Evolutionary conservation across 441 rosid genomes (phyloP).

Genomic region (Populus tomentosa): DNA sequence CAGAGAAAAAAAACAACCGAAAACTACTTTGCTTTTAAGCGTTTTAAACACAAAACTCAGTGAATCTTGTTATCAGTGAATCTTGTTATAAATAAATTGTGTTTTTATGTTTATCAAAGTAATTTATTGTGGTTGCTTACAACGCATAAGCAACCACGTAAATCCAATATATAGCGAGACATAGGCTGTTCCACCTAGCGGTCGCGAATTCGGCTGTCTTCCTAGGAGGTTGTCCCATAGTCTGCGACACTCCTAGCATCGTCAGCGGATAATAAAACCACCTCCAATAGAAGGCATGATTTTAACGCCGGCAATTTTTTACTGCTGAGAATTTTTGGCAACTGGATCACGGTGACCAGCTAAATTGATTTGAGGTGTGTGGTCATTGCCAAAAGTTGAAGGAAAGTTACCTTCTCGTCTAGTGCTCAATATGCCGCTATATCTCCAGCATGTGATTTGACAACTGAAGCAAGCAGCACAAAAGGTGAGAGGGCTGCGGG

Average conservation of each 20-base stretch:
- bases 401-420: not conserved
- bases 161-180: conserved; percentile 9
- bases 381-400: not conserved
- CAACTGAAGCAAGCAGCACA: not conserved
- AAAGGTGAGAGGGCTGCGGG: no score
- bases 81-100: no score
- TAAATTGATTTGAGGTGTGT: conserved; percentile 12
- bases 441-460: not conserved
- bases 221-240: conserved; percentile 18
- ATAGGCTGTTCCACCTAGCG: conserved; percentile 10
- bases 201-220: conserved; percentile 8
- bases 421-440: not conserved
- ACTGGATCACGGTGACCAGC: conserved; percentile 21
- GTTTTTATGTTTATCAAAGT: no score
- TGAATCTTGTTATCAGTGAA: no score
- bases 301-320: conserved; percentile 18
- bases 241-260: conserved; percentile 11
- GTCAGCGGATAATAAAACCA: conserved; percentile 5
- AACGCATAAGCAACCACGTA: no score
- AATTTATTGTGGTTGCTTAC: no score
- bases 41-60: no score
- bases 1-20: no score
- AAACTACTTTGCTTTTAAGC: no score
- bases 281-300: conserved; percentile 28
- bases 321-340: conserved; percentile 9